Base-by-base conservation (phyloP, 805 yeast genomes). In the Candida peoriensis region DNA sequence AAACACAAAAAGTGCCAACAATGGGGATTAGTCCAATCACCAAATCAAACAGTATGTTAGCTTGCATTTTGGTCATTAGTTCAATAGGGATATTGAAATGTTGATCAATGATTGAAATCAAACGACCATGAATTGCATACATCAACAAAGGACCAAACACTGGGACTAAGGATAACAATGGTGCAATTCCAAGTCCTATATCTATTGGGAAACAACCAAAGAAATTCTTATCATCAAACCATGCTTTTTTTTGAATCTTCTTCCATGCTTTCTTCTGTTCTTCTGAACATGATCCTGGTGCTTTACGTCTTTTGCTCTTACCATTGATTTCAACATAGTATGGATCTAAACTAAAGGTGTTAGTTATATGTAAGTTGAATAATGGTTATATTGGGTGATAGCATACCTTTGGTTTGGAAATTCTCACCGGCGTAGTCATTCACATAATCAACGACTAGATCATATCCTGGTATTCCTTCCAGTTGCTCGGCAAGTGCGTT, bases 171-270 rank as follows among this genome's bases (percentile, higher is more conserved):
- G 81, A 70, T 25, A 80, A 68, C 11, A 88, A 33, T 2, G 96
- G 93, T 2, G 82, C 90, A 50, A 81, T 58, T 0, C 96, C 96
- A 14, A 83, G 47, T 2, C 93, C 90, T 44, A 86, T 70, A 58
- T 78, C 88, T 44, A 74, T 67, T 10, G 83, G 79, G 30, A 78
- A 79, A 43, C 89, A 79, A 1, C 95, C 95, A 55, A 83, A 66
- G 49, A 86, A 74, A 54, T 94, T 85, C 45, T 73, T 72, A 55
- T 90, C 97, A 53, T 90, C 88, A 12, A 71, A 51, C 96, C 96
- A 89, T 0, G 97, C 97, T 41, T 75, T 70, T 33, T 63, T 68
- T 51, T 81, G 89, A n/a, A 88, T 63, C 18, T 56, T 61, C 52
- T 79, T 82, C 94, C 93, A 90, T 7, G 69, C 62, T 47, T 73